phyloP scores from a whole-genome alignment of 75 land plant genomes.

The Picea sitchensis region DNA sequence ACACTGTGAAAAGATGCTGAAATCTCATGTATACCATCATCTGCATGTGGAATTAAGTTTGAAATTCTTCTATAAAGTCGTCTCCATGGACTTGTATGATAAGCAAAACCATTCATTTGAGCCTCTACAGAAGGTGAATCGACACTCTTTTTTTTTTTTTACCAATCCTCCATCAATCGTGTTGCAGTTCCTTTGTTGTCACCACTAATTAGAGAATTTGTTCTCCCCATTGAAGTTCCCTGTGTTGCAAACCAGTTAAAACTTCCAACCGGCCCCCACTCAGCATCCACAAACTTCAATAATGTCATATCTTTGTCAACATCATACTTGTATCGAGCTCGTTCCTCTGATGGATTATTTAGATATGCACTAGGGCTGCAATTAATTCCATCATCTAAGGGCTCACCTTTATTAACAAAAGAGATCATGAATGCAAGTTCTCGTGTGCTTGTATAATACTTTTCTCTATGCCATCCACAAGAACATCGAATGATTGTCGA shows the following conservation, averaged over 20 bases:
- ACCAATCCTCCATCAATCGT: no score
- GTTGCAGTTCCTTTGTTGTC: constrained; percentile 99
- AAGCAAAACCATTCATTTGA: no score
- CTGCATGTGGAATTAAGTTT: no score
- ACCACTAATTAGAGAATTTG: constrained; percentile 89
- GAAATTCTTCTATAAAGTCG: no score
- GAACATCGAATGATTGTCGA: constrained; percentile 83
- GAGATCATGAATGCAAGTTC: constrained; percentile 80
- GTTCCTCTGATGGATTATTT: constrained; percentile 85
- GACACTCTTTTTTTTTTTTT: constrained; percentile 34
- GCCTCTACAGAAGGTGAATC: no score
- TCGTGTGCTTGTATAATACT: constrained; percentile 89
- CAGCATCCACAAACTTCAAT: constrained; percentile 85
- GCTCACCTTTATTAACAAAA: constrained; percentile 86
- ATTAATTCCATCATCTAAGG: constrained; percentile 80
- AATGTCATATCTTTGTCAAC: constrained; percentile 92
- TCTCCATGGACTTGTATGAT: no score
- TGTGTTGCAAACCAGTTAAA: constrained; percentile 98
- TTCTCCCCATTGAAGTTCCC: constrained; percentile 96
- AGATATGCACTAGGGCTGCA: constrained; percentile 98
- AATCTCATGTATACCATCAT: no score
- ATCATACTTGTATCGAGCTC: constrained; percentile 61
- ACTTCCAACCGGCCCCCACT: constrained; percentile 92
- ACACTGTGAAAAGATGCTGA: no score
- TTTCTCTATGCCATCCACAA: constrained; percentile 93